Evolutionary conservation across 2,329 filamentous ascomycete species (phyloP).

Genomic region (Amesomyces nigricolor): DNA sequence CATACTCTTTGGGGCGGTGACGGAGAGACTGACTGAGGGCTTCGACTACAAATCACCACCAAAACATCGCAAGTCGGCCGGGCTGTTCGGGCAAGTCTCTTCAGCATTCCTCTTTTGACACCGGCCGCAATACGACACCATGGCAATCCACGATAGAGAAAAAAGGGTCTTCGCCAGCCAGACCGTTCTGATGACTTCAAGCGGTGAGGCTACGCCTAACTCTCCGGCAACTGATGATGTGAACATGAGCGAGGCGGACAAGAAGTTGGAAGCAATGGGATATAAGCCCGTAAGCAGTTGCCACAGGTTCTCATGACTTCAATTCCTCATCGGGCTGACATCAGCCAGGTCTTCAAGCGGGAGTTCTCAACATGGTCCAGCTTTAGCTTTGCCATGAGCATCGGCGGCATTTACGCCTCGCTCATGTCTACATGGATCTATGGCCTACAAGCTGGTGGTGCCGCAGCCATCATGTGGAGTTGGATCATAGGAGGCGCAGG

Average conservation of each 20-base stretch:
- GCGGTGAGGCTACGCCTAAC: slow-evolving; percentile 11
- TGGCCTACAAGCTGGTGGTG: slow-evolving; percentile 46
- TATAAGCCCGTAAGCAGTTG: slow-evolving; percentile 32
- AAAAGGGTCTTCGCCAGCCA: not conserved
- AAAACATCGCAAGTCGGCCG: no score
- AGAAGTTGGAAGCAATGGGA: slow-evolving; percentile 33
- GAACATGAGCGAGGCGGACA: slow-evolving; percentile 25
- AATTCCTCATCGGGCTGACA: not conserved
- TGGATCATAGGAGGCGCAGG: slow-evolving; percentile 51
- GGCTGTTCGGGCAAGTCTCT: no score
- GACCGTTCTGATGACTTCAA: not conserved
- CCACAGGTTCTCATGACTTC: not conserved
- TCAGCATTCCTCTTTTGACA: no score
- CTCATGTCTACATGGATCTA: slow-evolving; percentile 49
- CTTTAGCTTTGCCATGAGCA: slow-evolving; percentile 55
- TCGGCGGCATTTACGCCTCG: slow-evolving; percentile 49
- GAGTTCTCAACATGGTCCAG: slow-evolving; percentile 53
- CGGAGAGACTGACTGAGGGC: no score
- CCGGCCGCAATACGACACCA: not conserved
- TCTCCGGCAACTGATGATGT: slow-evolving; percentile 8
- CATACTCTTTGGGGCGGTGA: no score
- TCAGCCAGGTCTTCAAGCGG: slow-evolving; percentile 47
- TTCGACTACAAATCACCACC: no score
- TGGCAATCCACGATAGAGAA: slow-evolving; percentile 10
- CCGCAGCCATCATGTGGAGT: slow-evolving; percentile 50